Percentiles rank a stretch among this genome's conserved stretches.
Evolutionary conservation across 768 basidiomycete species (phyloP).

Genomic region (Lactarius tabidus): DNA sequence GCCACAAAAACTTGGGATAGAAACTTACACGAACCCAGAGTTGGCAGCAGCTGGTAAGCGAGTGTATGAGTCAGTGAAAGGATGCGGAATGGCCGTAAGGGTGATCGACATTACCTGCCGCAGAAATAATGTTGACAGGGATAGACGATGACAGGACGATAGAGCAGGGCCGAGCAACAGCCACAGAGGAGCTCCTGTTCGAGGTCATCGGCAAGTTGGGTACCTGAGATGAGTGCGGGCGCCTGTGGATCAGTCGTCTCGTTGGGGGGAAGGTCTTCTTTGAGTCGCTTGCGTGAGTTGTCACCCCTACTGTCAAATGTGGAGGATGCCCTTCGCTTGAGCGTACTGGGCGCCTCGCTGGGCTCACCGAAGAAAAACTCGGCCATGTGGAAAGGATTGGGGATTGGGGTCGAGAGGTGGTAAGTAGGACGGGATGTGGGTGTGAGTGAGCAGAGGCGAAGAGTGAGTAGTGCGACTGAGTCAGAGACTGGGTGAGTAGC

Average conservation of each 20-base stretch:
- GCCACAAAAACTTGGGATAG: slow-evolving; percentile 19
- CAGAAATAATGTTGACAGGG: slow-evolving; percentile 92
- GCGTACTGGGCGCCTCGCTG: slow-evolving; percentile 8
- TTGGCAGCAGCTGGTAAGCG: slow-evolving; percentile 57
- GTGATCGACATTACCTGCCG: slow-evolving; percentile 56
- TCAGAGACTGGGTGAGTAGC: background rate
- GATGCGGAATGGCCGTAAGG: background rate
- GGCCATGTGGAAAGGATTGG: background rate
- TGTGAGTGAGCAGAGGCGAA: background rate
- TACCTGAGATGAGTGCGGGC: slow-evolving; percentile 27
- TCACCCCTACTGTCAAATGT: slow-evolving; percentile 18
- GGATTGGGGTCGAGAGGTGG: slow-evolving; percentile 38
- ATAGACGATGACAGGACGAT: slow-evolving; percentile 74
- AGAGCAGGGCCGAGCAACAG: slow-evolving; percentile 78
- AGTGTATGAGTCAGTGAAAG: slow-evolving; percentile 7
- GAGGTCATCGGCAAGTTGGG: slow-evolving; percentile 55
- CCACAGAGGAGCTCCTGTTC: slow-evolving; percentile 79
- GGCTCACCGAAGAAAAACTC: slow-evolving; percentile 3
- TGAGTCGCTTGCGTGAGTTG: slow-evolving; percentile 22
- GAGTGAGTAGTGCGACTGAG: background rate
- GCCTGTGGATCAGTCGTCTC: slow-evolving; percentile 9
- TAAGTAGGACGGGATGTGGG: slow-evolving; percentile 1
- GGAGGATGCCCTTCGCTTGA: slow-evolving; percentile 26
- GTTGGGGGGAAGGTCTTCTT: slow-evolving; percentile 23
- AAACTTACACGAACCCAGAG: slow-evolving; percentile 80